Evolutionary conservation across 768 basidiomycete genomes (phyloP).

Genomic region (Pholiota microspora): DNA sequence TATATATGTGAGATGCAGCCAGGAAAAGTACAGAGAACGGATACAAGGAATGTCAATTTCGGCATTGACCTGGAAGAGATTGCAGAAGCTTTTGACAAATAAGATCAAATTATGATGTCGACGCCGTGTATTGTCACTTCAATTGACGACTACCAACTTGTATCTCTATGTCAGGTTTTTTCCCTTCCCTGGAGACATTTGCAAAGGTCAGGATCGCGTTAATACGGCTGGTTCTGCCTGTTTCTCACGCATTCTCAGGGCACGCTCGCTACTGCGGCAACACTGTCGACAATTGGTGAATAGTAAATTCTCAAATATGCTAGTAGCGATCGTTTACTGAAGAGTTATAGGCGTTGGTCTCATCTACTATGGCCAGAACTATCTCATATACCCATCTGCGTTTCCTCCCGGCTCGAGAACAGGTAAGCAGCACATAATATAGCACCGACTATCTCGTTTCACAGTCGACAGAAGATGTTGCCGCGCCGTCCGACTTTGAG

Average conservation of each 20-base stretch:
- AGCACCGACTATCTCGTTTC: neutral
- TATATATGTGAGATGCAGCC: conserved; percentile 9
- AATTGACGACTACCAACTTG: too few species aligned
- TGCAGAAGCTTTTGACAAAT: conserved; percentile 3
- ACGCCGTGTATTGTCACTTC: neutral
- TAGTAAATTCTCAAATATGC: conserved; percentile 5
- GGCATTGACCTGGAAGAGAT: neutral
- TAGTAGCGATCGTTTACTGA: conserved; percentile 7
- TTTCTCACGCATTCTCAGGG: conserved; percentile 34
- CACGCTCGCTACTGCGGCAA: conserved; percentile 53
- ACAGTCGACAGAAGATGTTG: conserved; percentile 53
- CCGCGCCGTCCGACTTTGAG: conserved; percentile 64
- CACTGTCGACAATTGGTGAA: conserved; percentile 55
- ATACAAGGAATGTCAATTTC: neutral
- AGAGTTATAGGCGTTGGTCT: conserved; percentile 57
- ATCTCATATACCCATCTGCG: conserved; percentile 87
- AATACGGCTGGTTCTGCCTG: neutral
- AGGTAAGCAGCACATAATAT: conserved; percentile 36
- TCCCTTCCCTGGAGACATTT: conserved; percentile 46
- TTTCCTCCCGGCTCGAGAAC: conserved; percentile 76
- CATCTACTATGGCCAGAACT: conserved; percentile 84
- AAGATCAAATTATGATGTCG: conserved; percentile 1
- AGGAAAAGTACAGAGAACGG: neutral
- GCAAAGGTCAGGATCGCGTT: conserved; percentile 35
- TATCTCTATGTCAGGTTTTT: conserved; percentile 37